phyloP scores from a whole-genome alignment of 2,329 filamentous ascomycete genomes.

The Chaetomiaceae sp. region DNA sequence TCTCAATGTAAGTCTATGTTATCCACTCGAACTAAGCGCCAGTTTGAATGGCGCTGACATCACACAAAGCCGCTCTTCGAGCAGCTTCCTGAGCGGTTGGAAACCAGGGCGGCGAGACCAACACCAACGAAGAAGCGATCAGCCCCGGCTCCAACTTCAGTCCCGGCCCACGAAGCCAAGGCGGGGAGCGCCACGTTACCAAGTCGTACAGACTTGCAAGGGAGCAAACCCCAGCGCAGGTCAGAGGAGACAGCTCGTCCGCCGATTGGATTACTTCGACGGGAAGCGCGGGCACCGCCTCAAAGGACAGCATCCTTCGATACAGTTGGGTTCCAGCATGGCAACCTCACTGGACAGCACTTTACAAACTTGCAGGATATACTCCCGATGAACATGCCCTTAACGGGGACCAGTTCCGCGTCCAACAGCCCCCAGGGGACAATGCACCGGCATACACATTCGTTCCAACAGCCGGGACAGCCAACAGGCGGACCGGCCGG shows the following conservation, averaged over 20 bases:
- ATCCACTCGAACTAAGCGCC: not conserved
- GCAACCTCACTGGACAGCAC: conserved; percentile 26
- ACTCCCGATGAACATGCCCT: conserved; percentile 40
- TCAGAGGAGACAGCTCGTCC: conserved; percentile 26
- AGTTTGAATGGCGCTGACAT: conserved; percentile 3
- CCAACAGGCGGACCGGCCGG: conserved; percentile 32
- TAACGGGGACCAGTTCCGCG: conserved; percentile 37
- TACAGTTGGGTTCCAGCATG: conserved; percentile 21
- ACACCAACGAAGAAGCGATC: conserved; percentile 50
- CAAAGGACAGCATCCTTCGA: conserved; percentile 26
- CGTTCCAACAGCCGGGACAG: conserved; percentile 28
- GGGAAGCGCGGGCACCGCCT: conserved; percentile 14
- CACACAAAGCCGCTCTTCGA: conserved; percentile 70
- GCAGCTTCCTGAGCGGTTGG: conserved; percentile 67
- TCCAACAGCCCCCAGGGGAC: conserved; percentile 28
- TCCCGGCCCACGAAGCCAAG: conserved; percentile 30
- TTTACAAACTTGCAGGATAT: conserved; percentile 41
- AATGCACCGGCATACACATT: conserved; percentile 23
- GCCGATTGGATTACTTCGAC: conserved; percentile 8
- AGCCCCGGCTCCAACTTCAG: conserved; percentile 34
- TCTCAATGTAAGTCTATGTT: conserved; percentile 55
- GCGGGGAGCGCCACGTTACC: conserved; percentile 27
- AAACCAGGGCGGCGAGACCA: conserved; percentile 39
- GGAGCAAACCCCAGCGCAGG: conserved; percentile 18
- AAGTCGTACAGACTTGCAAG: conserved; percentile 23